Evolutionary conservation across 805 yeast species (phyloP), one percentile per base, ranked within the genome.

Genomic region (Kluyveromyces dobzhanskii): DNA sequence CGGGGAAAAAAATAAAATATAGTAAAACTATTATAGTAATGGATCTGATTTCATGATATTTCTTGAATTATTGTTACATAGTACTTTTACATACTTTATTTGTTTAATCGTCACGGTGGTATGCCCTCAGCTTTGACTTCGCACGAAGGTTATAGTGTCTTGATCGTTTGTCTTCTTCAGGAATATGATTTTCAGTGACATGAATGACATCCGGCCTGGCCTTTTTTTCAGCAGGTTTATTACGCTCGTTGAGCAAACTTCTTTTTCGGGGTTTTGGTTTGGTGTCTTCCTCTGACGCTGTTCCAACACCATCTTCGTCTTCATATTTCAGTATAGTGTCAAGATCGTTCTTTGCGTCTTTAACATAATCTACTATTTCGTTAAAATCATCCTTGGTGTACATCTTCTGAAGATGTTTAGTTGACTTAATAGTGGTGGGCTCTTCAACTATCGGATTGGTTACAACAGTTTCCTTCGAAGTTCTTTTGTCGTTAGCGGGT

Each of bases 141-240:
- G 61, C 57, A 13, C 62, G 49, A 24, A 57, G 38, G 42, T 57
- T 57, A 42, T 57, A 57, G 39, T 56, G 59, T 3, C 50, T 46
- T 1, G 62, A 56, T 28, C 62, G 42, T 29, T 50, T 54, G 14
- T 56, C 62, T 30, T 48, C 43, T 25, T 48, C 55, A 7, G 60
- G 59, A 5, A 50, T 17, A 16, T 34, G 27, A 16, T 4, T 8
- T 3, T 41, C 47, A 24, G 44, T 41, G 8, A 45, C 19, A 13
- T 54, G 50, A 21, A 48, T 37, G 4, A 47, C 54, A 30, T 51
- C 59, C 5, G 56, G 52, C 28, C 56, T 46, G n/a, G 51, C 52
- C 29, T 51, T 56, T 37, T 53, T 56, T 19, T 53, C 56, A 2
- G 55, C 48, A 2, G 56, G 53, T 26, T 50, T 48, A 25, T 44